These are phyloP conservation scores for Salinomyces thailandicus DNA, from an alignment of 2,329 filamentous ascomycete genomes.

Conservation along the genomic window DNA sequence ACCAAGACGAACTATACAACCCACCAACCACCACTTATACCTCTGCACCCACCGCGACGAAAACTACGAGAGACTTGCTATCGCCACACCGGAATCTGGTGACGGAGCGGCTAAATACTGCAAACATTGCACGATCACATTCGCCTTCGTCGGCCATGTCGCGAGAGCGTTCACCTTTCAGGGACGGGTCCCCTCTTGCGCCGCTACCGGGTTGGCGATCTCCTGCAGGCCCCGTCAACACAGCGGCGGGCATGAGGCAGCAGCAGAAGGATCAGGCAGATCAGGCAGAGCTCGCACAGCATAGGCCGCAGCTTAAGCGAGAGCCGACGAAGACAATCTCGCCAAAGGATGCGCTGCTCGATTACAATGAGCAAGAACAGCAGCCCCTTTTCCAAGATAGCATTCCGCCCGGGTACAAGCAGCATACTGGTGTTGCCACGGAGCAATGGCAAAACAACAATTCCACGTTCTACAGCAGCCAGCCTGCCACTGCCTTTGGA, in stretches of 20 bases:
- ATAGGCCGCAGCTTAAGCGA: constrained; percentile 21
- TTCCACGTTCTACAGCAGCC: constrained; percentile 26
- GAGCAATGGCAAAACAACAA: constrained; percentile 35
- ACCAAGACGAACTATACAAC: constrained; percentile 75
- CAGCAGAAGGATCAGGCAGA: constrained; percentile 52
- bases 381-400: constrained; percentile 62
- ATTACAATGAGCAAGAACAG: constrained; percentile 67
- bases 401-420: constrained; percentile 26
- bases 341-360: constrained; percentile 80
- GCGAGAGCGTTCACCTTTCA: constrained; percentile 72
- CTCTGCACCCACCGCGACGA: constrained; percentile 45
- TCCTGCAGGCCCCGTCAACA: constrained; percentile 35
- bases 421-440: constrained; percentile 21
- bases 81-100: constrained; percentile 52
- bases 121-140: constrained; percentile 57
- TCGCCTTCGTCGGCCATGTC: constrained; percentile 43
- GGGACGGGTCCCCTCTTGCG: constrained; percentile 48
- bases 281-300: constrained; percentile 29
- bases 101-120: constrained; percentile 64
- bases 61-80: constrained; percentile 48
- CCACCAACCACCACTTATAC: constrained; percentile 51
- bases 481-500: constrained; percentile 33
- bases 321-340: constrained; percentile 70
- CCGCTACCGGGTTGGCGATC: constrained; percentile 36
- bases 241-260: constrained; percentile 51